phyloP scores from a whole-genome alignment of 1,139 yeast genomes.

The Geotrichum fermentans region DNA sequence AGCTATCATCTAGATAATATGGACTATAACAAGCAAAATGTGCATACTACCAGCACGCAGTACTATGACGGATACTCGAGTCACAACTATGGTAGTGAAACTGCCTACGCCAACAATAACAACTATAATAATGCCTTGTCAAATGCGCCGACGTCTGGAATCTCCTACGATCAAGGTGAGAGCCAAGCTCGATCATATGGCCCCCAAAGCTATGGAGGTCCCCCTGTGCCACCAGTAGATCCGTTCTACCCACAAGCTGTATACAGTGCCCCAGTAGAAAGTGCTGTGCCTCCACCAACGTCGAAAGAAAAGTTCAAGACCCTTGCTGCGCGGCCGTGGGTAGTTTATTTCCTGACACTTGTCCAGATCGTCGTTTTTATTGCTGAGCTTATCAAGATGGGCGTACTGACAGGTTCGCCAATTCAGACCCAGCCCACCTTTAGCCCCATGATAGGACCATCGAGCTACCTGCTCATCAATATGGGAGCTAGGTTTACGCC shows the following conservation, averaged over 20 bases:
- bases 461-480: slow-evolving; percentile 58
- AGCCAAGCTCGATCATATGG: too few relatives aligned
- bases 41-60: neutral
- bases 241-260: neutral
- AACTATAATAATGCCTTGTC: neutral
- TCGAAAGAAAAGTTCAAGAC: neutral
- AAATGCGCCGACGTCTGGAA: too few relatives aligned
- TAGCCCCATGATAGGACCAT: slow-evolving; percentile 82
- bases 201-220: too few relatives aligned
- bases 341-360: slow-evolving; percentile 33
- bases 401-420: slow-evolving; percentile 58
- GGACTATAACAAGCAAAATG: neutral
- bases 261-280: neutral
- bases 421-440: slow-evolving; percentile 68
- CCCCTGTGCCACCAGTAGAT: neutral
- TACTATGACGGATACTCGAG: neutral
- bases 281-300: neutral
- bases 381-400: slow-evolving; percentile 62
- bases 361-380: slow-evolving; percentile 59
- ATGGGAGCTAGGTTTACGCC: slow-evolving; percentile 73
- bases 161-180: neutral
- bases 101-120: neutral
- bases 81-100: neutral
- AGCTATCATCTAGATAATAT: neutral
- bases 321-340: slow-evolving; percentile 29